Base-by-base conservation (phyloP, 169 alveolate genomes). In the Cryptosporidium baileyi region DNA sequence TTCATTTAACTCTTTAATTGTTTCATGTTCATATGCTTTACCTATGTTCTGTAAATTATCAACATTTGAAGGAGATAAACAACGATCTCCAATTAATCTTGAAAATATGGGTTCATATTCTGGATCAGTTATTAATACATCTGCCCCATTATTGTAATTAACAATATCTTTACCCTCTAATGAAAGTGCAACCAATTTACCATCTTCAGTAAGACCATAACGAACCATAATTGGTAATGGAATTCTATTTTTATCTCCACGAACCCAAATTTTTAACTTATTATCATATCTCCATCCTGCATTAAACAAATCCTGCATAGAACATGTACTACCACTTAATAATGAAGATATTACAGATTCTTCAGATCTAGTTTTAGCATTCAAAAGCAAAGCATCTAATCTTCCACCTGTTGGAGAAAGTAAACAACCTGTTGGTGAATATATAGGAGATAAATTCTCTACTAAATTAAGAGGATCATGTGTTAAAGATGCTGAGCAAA, bases 281-380 rank as follows among this genome's bases (percentile, higher is more conserved):
- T 51, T 74, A 11, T 74, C 85, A 32, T 38, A 74, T 60, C 24
- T 74, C 85, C 85, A 74, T 5, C 85, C 85, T 7, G 74, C 85
- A 74, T 51, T 74, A 28, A 74, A 51, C 19, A 74, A 5, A 74
- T 74, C 85, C 1, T 54, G 61, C 9, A 52, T 22, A 1, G 85
- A 74, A 24, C 85, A 74, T 0, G 45, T 36, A 22, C 59, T 13
- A 6, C 67, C 67, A 9, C 61, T 67, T n/a, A 74, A 45, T 24
- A 74, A 17, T 36, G 85, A 74, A 26, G 65, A 11, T 3, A 74
- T 59, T 36, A 74, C 85, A 2, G 85, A 8, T 45, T 74, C 85
- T 32, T 74, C 85, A 19, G 85, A 74, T 34, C 51, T 59, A 2
- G 67, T 38, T 28, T 57, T 51, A 13, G 36, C 5, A 0, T 52